A percentile compares a stretch with the other conserved stretches of the same genome.
phyloP scores from a whole-genome alignment of 148 eudicot genomes.

The Hydrangea macrophylla region DNA sequence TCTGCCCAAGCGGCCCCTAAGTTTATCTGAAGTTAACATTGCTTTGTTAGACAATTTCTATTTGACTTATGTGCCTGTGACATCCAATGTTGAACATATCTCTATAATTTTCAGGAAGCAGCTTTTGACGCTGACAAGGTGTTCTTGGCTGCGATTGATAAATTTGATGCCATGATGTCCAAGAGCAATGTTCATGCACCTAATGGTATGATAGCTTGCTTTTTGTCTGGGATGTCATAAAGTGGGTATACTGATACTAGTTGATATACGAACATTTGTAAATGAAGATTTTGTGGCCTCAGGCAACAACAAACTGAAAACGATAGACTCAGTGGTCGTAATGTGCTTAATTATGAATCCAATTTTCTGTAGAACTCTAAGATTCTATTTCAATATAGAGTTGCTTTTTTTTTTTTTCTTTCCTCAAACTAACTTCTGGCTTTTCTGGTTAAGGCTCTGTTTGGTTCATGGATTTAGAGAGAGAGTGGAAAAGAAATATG shows the following conservation, averaged over 20 bases:
- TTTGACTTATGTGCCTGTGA: not conserved
- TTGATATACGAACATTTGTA: not conserved
- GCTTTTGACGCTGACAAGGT: constrained; percentile 92
- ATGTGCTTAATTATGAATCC: not conserved
- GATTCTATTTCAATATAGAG: no score
- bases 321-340: not conserved
- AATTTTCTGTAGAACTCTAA: not conserved
- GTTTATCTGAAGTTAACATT: no score
- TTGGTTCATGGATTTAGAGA: no score
- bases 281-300: not conserved
- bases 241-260: not conserved
- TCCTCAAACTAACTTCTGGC: not conserved
- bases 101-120: constrained; percentile 53
- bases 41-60: not conserved
- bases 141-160: constrained; percentile 91
- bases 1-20: no score
- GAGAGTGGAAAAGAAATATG: no score
- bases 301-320: not conserved
- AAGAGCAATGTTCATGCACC: constrained; percentile 77
- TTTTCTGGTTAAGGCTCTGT: no score
- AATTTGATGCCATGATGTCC: constrained; percentile 95
- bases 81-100: not conserved
- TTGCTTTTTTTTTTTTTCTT: not conserved
- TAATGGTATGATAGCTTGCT: constrained; percentile 54
- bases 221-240: not conserved